Evolutionary conservation across 2,329 filamentous ascomycete genomes (phyloP).

Genomic region (Metarhizium humberi): DNA sequence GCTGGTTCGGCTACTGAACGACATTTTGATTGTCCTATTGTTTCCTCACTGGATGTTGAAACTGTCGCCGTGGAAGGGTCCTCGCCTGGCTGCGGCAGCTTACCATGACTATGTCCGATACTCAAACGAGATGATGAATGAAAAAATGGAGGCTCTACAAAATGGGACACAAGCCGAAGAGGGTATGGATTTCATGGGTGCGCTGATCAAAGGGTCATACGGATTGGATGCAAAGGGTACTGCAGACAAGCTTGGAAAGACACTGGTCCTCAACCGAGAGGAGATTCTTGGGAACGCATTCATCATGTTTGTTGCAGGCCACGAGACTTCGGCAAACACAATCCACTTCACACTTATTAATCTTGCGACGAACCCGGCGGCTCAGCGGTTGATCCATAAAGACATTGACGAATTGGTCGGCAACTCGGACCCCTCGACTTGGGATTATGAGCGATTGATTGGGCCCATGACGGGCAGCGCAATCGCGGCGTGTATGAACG

Average conservation of each 20-base stretch:
- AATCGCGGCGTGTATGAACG: slow-evolving; percentile 67
- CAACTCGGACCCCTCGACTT: slow-evolving; percentile 45
- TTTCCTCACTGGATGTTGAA: slow-evolving; percentile 47
- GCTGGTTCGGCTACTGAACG: slow-evolving; percentile 50
- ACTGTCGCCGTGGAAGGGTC: slow-evolving; percentile 40
- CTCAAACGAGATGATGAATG: slow-evolving; percentile 58
- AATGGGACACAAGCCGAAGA: slow-evolving; percentile 28
- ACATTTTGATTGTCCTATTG: slow-evolving; percentile 53
- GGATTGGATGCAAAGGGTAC: slow-evolving; percentile 15
- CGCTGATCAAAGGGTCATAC: slow-evolving; percentile 21
- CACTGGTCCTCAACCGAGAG: slow-evolving; percentile 40
- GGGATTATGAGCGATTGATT: slow-evolving; percentile 63
- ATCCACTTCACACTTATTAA: slow-evolving; percentile 62
- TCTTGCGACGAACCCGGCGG: slow-evolving; percentile 54
- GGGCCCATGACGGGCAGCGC: slow-evolving; percentile 58
- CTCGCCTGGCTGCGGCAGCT: slow-evolving; percentile 43
- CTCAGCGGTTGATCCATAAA: slow-evolving; percentile 56
- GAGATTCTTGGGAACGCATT: slow-evolving; percentile 69
- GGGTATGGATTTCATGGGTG: slow-evolving; percentile 44
- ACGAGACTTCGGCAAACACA: slow-evolving; percentile 71
- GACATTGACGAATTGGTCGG: slow-evolving; percentile 61
- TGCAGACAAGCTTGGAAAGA: slow-evolving; percentile 10
- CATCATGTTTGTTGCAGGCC: slow-evolving; percentile 61
- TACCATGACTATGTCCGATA: slow-evolving; percentile 58
- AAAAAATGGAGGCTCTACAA: slow-evolving; percentile 40